These are phyloP conservation scores for Cryptosporidium sp. DNA, from an alignment of 169 alveolate species.

Conservation along the genomic window DNA sequence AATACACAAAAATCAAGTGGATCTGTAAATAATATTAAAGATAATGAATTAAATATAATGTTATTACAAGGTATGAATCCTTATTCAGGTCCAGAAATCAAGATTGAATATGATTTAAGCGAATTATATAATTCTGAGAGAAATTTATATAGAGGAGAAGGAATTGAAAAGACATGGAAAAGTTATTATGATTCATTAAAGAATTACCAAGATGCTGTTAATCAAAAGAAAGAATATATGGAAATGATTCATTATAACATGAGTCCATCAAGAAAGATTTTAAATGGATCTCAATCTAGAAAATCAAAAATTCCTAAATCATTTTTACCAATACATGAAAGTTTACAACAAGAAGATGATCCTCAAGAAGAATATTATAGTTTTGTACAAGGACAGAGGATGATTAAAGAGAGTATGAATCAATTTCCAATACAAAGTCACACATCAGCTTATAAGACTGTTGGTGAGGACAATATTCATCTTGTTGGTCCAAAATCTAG, in stretches of 20 bases:
- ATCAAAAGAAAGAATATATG: slow-evolving; percentile 14
- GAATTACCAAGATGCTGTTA: slow-evolving; percentile 14
- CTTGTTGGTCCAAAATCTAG: slow-evolving; percentile 16
- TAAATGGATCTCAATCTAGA: slow-evolving; percentile 58
- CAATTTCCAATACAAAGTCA: slow-evolving; percentile 36
- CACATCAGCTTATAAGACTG: neutral
- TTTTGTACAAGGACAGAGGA: slow-evolving; percentile 63
- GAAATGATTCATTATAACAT: slow-evolving; percentile 45
- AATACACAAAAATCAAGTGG: neutral
- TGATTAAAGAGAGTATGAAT: slow-evolving; percentile 50
- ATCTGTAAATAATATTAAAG: neutral
- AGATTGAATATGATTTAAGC: slow-evolving; percentile 52
- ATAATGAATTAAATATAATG: neutral
- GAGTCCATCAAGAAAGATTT: slow-evolving; percentile 24
- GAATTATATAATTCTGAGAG: slow-evolving; percentile 38
- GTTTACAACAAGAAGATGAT: slow-evolving; percentile 49
- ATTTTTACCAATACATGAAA: slow-evolving; percentile 64
- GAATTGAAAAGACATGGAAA: slow-evolving; percentile 58
- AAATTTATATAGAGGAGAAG: slow-evolving; percentile 54
- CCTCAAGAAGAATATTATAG: slow-evolving; percentile 61
- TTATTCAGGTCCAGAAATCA: slow-evolving; percentile 8
- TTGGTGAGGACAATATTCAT: neutral
- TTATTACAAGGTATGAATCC: neutral
- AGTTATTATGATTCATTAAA: slow-evolving; percentile 34
- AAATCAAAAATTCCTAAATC: slow-evolving; percentile 44